A percentile compares a stretch with the other conserved stretches of the same genome.
Evolutionary conservation across 306 rosid genomes (phyloP).

Genomic region (Styphnolobium japonicum): DNA sequence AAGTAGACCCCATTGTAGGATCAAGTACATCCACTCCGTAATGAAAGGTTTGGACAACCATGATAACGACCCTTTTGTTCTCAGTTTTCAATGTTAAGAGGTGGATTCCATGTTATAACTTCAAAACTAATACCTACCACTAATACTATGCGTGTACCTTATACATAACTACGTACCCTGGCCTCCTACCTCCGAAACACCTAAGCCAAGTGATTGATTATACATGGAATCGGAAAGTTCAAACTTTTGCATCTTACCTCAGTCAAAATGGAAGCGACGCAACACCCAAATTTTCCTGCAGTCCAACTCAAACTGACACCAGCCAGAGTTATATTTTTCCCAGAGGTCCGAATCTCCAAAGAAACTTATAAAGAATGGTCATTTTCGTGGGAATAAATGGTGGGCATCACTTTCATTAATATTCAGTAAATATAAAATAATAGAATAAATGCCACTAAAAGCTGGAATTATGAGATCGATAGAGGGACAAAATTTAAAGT

Average conservation of each 20-base stretch:
- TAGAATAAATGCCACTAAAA: not conserved
- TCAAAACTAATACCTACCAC: not conserved
- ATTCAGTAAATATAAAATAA: not conserved
- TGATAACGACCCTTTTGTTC: not conserved
- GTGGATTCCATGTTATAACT: not conserved
- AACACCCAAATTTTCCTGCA: not conserved
- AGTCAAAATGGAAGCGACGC: not conserved
- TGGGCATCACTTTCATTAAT: not conserved
- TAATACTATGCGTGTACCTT: not conserved
- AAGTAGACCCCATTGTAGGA: not conserved
- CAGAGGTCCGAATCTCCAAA: not conserved
- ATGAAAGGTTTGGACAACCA: not conserved
- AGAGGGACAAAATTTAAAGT: not conserved
- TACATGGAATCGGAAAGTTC: not conserved
- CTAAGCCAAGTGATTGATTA: not conserved
- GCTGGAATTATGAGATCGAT: not conserved
- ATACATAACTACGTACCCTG: not conserved
- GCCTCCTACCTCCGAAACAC: not conserved
- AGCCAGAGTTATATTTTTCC: not conserved
- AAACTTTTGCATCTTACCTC: not conserved
- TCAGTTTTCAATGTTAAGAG: not conserved
- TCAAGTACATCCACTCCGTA: not conserved
- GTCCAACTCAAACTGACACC: not conserved
- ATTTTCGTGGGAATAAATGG: not conserved
- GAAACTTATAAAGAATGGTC: not conserved